Evolutionary conservation across 805 yeast species (phyloP).

Genomic region (Candida cerambycidarum): DNA sequence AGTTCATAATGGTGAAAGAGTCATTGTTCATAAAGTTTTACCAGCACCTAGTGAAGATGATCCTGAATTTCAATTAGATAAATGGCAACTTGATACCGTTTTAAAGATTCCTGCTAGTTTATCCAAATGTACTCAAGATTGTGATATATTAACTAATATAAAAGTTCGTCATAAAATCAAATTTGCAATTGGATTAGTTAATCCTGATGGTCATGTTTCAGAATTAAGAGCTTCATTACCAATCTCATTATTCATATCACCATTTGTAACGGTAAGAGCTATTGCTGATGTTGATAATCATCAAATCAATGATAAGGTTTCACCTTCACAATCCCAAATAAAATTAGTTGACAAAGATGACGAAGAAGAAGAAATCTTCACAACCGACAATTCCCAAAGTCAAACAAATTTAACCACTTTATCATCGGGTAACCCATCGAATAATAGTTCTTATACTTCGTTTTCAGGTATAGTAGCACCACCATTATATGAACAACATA

Average conservation of each 20-base stretch:
- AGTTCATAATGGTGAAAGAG: constrained; percentile 61
- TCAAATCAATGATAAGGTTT: not conserved
- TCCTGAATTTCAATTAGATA: constrained; percentile 45
- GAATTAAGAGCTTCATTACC: constrained; percentile 92
- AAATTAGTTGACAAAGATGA: constrained; percentile 6
- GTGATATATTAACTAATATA: constrained; percentile 63
- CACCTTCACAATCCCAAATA: constrained; percentile 7
- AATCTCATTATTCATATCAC: constrained; percentile 68
- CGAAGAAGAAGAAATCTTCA: constrained; percentile 33
- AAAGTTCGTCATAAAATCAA: constrained; percentile 88
- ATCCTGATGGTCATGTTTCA: constrained; percentile 91
- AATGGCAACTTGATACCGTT: constrained; percentile 70
- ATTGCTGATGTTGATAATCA: constrained; percentile 14
- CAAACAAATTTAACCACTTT: constrained; percentile 25
- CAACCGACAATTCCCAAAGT: constrained; percentile 20
- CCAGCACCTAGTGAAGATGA: constrained; percentile 46
- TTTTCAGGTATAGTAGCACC: constrained; percentile 65
- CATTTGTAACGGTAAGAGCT: constrained; percentile 75
- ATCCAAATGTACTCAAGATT: constrained; percentile 82
- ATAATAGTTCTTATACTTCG: constrained; percentile 29
- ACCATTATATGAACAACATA: constrained; percentile 78
- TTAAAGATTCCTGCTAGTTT: constrained; percentile 72
- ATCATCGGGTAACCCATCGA: constrained; percentile 17
- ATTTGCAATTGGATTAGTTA: constrained; percentile 72
- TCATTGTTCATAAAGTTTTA: constrained; percentile 48